Evolutionary conservation across 441 rosid species (phyloP), one percentile per base, ranked within the genome.

Genomic region (Arabidopsis lyrata): DNA sequence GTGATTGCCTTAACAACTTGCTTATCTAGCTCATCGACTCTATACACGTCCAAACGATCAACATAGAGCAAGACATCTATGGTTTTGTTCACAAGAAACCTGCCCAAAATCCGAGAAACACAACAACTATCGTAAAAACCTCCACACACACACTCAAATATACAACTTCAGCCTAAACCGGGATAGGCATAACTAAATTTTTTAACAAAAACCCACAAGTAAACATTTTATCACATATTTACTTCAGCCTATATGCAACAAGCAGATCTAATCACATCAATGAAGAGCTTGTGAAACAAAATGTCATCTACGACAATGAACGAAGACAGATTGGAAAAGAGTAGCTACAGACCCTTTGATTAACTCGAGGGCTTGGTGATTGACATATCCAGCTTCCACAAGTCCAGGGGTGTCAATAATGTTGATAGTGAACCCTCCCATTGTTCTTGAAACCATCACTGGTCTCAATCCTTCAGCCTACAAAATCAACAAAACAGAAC

Each of bases 351-450:
- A 95, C 99, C 95, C 86, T 82, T 95, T 95, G 74, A 91, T 91
- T 80, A 89, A 79, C 72, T 91, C 91, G 61, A 95, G 88, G 42
- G 96, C 90, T 85, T 91, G 98, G 79, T 91, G 82, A 87, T 82
- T 95, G 69, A 92, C 93, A 74, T 89, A 95, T 64, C 99, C 99
- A 76, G 93, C 98, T 83, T 95, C 99, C 66, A 92, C 93, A 59
- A 95, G 95, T 2, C 98, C 99, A 0, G 98, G 99, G 8, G 96
- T 91, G 75, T 95, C 97, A 45, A 94, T 85, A 31, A 95, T 82
- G 86, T 89, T 88, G 24, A 95, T 79, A 6, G 91, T 89, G 73
- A 90, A 89, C n/a, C 98, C 99, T 67, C 90, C 87, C 73, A 89
- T 86, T 32, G 81, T 67, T 66, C 97, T 93, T 14, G 99, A 89